These are phyloP conservation scores for Xylaria sp. DNA, from an alignment of 2,329 filamentous ascomycete species.

Conservation along the genomic window DNA sequence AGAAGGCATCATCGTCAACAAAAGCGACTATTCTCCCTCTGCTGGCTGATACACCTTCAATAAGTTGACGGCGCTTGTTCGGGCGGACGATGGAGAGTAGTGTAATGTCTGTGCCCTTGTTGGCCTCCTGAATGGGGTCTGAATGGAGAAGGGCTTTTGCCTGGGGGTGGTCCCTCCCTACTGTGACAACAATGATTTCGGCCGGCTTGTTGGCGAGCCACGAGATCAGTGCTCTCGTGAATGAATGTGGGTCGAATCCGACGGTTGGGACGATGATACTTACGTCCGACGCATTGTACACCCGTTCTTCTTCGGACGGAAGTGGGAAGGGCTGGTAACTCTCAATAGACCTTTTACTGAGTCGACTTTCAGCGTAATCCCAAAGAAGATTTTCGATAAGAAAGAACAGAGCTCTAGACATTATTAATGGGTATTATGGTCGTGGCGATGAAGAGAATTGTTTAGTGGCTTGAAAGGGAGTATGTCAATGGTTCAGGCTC, in stretches of 20 bases:
- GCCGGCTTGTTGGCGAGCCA: conserved; percentile 34
- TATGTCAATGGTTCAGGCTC: too few relatives aligned
- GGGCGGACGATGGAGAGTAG: conserved; percentile 24
- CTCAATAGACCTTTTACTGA: background rate
- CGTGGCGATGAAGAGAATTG: too few relatives aligned
- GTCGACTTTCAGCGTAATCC: conserved; percentile 22
- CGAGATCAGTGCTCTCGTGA: conserved; percentile 29
- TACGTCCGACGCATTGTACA: conserved; percentile 28
- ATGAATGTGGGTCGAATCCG: conserved; percentile 26
- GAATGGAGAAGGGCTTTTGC: conserved; percentile 4
- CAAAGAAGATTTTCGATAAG: conserved; percentile 11
- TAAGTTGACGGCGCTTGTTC: conserved; percentile 39
- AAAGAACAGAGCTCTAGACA: background rate
- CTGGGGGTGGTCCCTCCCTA: background rate
- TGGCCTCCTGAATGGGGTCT: conserved; percentile 7
- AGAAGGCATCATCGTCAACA: conserved; percentile 41
- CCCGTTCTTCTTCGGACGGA: background rate
- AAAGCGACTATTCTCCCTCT: conserved; percentile 34
- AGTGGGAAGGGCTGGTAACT: conserved; percentile 29
- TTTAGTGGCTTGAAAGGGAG: too few relatives aligned
- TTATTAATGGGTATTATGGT: background rate
- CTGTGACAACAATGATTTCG: conserved; percentile 41
- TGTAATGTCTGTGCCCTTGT: conserved; percentile 16
- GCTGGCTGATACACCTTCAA: conserved; percentile 30
- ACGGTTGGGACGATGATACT: conserved; percentile 40